Evolutionary conservation across 164 flowering plant species (phyloP).

Genomic region (Sextonia rubra): DNA sequence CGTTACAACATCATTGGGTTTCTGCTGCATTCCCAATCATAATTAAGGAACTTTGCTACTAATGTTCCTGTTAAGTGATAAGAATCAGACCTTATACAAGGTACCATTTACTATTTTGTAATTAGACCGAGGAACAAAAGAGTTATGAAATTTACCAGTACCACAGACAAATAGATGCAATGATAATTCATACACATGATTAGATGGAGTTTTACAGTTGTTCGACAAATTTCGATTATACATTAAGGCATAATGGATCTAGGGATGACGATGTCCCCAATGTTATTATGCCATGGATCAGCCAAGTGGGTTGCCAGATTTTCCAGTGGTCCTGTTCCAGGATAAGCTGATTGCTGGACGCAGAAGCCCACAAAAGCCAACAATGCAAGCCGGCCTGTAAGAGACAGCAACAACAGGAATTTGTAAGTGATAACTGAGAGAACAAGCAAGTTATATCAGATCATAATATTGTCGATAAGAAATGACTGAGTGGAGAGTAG

Average conservation of each 20-base stretch:
- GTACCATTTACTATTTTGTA: no score
- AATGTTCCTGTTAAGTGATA: not conserved
- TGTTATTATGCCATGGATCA: slow-evolving; percentile 99
- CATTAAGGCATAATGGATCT: slow-evolving; percentile 34
- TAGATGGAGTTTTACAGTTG: slow-evolving; percentile 23
- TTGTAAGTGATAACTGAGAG: not conserved
- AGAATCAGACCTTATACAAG: not conserved
- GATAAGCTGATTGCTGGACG: slow-evolving; percentile 93
- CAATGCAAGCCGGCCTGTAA: slow-evolving; percentile 78
- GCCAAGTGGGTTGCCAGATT: slow-evolving; percentile 97
- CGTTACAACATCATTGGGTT: not conserved
- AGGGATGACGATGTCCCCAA: slow-evolving; percentile 81
- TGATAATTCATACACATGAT: slow-evolving; percentile 10
- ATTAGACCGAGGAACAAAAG: not conserved
- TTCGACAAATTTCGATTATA: not conserved
- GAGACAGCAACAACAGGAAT: not conserved
- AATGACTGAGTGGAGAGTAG: not conserved
- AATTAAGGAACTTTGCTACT: not conserved
- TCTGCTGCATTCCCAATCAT: not conserved
- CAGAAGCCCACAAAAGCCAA: slow-evolving; percentile 94
- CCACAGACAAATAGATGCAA: not conserved
- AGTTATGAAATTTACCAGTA: not conserved
- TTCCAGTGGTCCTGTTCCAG: slow-evolving; percentile 97
- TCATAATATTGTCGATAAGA: not conserved
- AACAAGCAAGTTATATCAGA: not conserved